Evolutionary conservation across 805 yeast species (phyloP).

Genomic region (Cyberlindnera japonica): DNA sequence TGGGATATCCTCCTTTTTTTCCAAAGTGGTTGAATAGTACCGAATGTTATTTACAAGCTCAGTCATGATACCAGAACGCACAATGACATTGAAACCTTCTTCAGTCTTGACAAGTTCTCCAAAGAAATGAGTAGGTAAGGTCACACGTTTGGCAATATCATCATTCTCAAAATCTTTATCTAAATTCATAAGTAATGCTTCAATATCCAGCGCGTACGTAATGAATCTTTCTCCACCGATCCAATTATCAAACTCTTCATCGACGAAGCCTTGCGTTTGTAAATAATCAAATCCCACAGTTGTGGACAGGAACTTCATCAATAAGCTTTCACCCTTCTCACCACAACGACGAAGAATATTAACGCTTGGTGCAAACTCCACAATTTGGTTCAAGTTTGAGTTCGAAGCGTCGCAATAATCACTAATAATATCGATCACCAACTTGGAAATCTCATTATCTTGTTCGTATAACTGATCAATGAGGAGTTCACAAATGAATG

Average conservation of each 20-base stretch:
- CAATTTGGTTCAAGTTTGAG: conserved; percentile 46
- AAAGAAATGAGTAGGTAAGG: conserved; percentile 66
- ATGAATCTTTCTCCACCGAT: conserved; percentile 40
- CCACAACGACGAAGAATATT: conserved; percentile 23
- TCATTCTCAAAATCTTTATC: conserved; percentile 17
- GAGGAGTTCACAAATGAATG: conserved; percentile 44
- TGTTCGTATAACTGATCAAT: conserved; percentile 70
- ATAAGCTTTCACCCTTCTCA: conserved; percentile 44
- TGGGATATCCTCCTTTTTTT: conserved; percentile 15
- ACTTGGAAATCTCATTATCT: conserved; percentile 48
- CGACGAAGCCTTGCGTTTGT: conserved; percentile 54
- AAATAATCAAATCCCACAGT: conserved; percentile 68
- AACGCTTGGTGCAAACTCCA: conserved; percentile 53
- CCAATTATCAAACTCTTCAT: conserved; percentile 69
- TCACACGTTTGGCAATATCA: conserved; percentile 11
- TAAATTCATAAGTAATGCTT: conserved; percentile 32
- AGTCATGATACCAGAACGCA: conserved; percentile 44
- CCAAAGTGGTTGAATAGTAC: conserved; percentile 28
- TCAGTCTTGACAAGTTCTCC: conserved; percentile 76
- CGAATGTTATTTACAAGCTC: conserved; percentile 35
- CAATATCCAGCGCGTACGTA: conserved; percentile 47
- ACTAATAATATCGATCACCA: conserved; percentile 53
- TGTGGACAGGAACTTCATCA: conserved; percentile 61
- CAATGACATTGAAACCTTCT: conserved; percentile 68
- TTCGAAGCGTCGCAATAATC: conserved; percentile 50